Evolutionary conservation across 1,139 yeast species (phyloP).

Genomic region (Candida sojae): DNA sequence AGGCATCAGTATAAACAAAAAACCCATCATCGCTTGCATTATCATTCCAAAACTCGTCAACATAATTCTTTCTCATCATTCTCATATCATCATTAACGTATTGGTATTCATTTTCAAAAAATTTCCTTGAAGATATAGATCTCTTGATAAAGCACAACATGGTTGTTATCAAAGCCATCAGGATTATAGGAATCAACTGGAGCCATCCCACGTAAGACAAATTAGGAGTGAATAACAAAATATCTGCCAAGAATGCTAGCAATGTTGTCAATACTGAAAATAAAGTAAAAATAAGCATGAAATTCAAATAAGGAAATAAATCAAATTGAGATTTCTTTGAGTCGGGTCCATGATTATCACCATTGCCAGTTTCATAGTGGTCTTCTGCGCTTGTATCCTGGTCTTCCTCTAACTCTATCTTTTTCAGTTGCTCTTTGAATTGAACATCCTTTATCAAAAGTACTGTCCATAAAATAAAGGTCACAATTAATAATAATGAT

Average conservation of each 20-base stretch:
- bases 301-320: slow-evolving; percentile 30
- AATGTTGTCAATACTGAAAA: slow-evolving; percentile 40
- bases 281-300: slow-evolving; percentile 35
- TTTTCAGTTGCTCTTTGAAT: neutral
- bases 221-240: slow-evolving; percentile 41
- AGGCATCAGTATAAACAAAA: slow-evolving; percentile 48
- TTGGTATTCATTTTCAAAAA: slow-evolving; percentile 32
- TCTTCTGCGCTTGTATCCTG: neutral
- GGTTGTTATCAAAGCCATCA: slow-evolving; percentile 36
- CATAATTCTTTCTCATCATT: slow-evolving; percentile 20
- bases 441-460: slow-evolving; percentile 7
- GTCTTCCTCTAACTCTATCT: neutral
- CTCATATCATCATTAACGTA: slow-evolving; percentile 43
- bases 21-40: slow-evolving; percentile 48
- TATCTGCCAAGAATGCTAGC: slow-evolving; percentile 43
- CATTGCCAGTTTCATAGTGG: neutral
- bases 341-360: neutral
- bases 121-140: slow-evolving; percentile 37
- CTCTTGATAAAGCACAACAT: slow-evolving; percentile 45
- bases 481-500: slow-evolving; percentile 24
- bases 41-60: slow-evolving; percentile 21
- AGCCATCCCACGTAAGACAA: slow-evolving; percentile 48
- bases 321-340: slow-evolving; percentile 17
- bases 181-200: slow-evolving; percentile 41
- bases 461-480: slow-evolving; percentile 12